Percentiles rank a stretch among this genome's conserved stretches.
Conservation (phyloP, 176 grass and related monocot species). For the Luzula sylvatica region DNA sequence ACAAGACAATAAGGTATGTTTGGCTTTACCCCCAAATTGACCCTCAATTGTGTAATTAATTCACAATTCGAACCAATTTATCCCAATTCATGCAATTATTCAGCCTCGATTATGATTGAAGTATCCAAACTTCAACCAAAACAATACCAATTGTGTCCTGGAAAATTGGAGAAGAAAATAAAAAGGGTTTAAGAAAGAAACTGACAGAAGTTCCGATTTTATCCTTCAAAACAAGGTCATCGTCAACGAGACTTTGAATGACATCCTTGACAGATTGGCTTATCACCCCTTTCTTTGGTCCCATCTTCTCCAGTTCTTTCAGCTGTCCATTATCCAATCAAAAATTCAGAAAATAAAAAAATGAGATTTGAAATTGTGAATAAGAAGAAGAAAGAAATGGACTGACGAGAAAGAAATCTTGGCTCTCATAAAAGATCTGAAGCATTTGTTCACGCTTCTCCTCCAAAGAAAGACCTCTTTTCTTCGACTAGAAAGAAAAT, state of each 20-base stretch:
- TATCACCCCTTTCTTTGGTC: slow-evolving; percentile 89
- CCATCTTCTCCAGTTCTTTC: slow-evolving; percentile 95
- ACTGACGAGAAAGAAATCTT: slow-evolving; percentile 71
- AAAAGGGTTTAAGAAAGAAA: slow-evolving; percentile 5
- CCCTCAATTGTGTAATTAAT: too few relatives aligned
- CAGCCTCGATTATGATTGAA: too few relatives aligned
- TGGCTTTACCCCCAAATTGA: too few relatives aligned
- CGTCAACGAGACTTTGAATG: slow-evolving; percentile 88
- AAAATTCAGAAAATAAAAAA: too few relatives aligned
- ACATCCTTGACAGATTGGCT: slow-evolving; percentile 99
- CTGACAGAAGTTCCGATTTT: slow-evolving; percentile 97
- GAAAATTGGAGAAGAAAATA: too few relatives aligned
- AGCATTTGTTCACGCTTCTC: slow-evolving; percentile 88
- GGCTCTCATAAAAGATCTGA: slow-evolving; percentile 70
- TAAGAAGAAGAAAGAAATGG: neutral
- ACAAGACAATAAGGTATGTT: too few relatives aligned
- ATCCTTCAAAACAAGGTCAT: slow-evolving; percentile 96
- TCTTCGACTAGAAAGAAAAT: slow-evolving; percentile 53
- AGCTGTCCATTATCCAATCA: slow-evolving; percentile 31
- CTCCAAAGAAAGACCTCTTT: slow-evolving; percentile 77
- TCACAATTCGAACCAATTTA: too few relatives aligned
- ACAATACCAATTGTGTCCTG: too few relatives aligned
- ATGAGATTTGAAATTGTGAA: neutral
- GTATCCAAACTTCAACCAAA: too few relatives aligned
- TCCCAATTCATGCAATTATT: too few relatives aligned